Conservation (phyloP, 768 basidiomycete genomes). For the Russula earlei region DNA sequence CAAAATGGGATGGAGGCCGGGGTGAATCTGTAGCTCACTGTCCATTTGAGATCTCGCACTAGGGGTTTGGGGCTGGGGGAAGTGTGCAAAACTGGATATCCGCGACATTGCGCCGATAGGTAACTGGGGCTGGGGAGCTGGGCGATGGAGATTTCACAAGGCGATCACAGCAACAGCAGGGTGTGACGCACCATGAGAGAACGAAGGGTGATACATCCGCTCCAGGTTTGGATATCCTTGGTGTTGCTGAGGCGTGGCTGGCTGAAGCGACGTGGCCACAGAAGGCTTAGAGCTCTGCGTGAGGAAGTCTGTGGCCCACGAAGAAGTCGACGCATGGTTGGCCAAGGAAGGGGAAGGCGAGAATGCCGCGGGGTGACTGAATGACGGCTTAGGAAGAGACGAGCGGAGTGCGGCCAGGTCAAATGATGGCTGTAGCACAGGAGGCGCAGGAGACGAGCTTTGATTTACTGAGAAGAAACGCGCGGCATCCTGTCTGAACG, state of each 20-base stretch:
- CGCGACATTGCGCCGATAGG: conserved; percentile 24
- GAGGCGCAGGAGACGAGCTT: conserved; percentile 27
- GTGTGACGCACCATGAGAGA: conserved; percentile 4
- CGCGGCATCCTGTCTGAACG: conserved; percentile 54
- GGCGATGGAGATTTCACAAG: neutral
- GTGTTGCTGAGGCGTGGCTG: neutral
- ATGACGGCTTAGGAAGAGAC: conserved; percentile 33
- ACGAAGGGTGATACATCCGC: neutral
- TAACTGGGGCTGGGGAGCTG: conserved; percentile 6
- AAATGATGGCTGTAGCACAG: conserved; percentile 37
- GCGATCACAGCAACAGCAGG: neutral
- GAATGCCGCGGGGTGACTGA: neutral
- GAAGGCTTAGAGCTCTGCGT: conserved; percentile 26
- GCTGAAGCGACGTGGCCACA: neutral
- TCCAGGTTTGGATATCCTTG: neutral
- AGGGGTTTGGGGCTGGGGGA: conserved; percentile 9
- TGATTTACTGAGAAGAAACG: conserved; percentile 47
- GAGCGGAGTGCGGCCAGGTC: conserved; percentile 49
- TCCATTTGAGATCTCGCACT: conserved; percentile 27
- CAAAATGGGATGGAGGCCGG: conserved; percentile 19
- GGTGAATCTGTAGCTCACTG: conserved; percentile 30
- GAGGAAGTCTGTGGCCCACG: conserved; percentile 62
- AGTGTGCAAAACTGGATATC: conserved; percentile 28
- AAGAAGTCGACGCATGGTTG: conserved; percentile 23
- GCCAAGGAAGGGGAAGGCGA: conserved; percentile 20